These are phyloP conservation scores for Annulohypoxylon moriforme DNA, from an alignment of 495 filamentous ascomycete genomes.

Conservation along the genomic window DNA sequence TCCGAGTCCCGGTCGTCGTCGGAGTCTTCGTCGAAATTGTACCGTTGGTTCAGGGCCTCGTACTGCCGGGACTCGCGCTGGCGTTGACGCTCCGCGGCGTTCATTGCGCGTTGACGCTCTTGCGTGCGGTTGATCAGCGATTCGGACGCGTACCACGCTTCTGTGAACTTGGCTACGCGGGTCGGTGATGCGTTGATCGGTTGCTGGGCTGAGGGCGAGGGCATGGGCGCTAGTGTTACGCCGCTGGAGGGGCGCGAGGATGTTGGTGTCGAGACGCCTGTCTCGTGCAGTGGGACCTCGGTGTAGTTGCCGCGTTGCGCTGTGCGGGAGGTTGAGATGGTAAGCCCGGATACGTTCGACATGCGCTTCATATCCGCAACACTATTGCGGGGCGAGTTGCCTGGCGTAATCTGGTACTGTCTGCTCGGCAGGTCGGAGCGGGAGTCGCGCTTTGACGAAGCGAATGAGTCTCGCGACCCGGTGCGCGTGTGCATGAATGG, in stretches of 20 bases:
- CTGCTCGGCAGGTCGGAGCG: conserved; percentile 62
- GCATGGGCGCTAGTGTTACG: conserved; percentile 41
- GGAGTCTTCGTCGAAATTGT: conserved; percentile 60
- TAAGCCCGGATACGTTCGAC: conserved; percentile 18
- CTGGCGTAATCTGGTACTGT: conserved; percentile 60
- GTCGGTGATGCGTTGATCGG: conserved; percentile 56
- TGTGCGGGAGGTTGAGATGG: conserved; percentile 41
- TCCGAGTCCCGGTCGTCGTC: conserved; percentile 52
- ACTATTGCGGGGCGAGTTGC: conserved; percentile 61
- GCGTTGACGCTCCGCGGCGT: conserved; percentile 53
- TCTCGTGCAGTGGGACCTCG: conserved; percentile 54
- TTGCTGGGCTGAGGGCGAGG: conserved; percentile 43
- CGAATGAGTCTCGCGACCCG: conserved; percentile 64
- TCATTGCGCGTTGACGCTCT: conserved; percentile 52
- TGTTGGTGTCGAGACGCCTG: conserved; percentile 45
- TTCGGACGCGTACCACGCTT: conserved; percentile 68
- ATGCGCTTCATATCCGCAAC: conserved; percentile 56
- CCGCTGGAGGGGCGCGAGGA: conserved; percentile 46
- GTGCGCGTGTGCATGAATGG: conserved; percentile 81
- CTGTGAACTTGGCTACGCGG: conserved; percentile 71
- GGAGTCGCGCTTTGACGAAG: conserved; percentile 60
- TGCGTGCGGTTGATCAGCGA: conserved; percentile 64
- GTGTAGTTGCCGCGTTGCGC: conserved; percentile 52
- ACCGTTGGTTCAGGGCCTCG: conserved; percentile 57
- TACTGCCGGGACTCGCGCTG: conserved; percentile 60